Percentiles rank a stretch among this genome's conserved stretches.
phyloP scores from a whole-genome alignment of 2,329 filamentous ascomycete genomes.

The Penicillium rolfsii region DNA sequence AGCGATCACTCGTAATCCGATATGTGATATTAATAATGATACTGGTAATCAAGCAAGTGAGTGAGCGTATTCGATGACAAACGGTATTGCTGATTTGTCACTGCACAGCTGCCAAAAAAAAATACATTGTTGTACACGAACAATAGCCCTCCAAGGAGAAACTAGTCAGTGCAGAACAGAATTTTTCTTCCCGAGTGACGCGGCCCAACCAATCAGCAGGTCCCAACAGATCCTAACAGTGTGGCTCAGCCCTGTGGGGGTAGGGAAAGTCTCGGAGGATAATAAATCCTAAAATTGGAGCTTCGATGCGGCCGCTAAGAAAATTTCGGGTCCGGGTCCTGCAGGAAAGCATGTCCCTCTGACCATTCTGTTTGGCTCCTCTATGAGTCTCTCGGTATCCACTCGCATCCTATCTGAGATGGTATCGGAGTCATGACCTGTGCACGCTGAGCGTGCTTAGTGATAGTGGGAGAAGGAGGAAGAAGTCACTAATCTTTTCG shows the following conservation, averaged over 20 bases:
- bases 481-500: background rate
- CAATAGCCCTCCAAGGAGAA: background rate
- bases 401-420: background rate
- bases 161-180: background rate
- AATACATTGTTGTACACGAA: background rate
- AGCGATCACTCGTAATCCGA: too few relatives aligned
- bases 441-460: background rate
- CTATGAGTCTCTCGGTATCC: background rate
- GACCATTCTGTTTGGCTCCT: background rate
- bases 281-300: constrained; percentile 13
- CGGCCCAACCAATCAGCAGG: constrained; percentile 1
- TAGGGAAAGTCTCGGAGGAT: background rate
- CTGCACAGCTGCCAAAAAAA: background rate
- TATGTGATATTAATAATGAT: background rate
- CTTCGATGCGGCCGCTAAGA: background rate
- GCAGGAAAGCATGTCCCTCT: background rate
- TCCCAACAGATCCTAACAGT: constrained; percentile 10
- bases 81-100: background rate
- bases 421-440: constrained; percentile 4
- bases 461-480: background rate
- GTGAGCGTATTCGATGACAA: background rate
- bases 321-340: constrained; percentile 1
- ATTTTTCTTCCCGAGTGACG: constrained; percentile 14
- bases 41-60: too few relatives aligned
- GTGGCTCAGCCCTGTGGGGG: constrained; percentile 28